Percentiles rank a stretch among this genome's conserved stretches.
phyloP scores from a whole-genome alignment of 2,329 filamentous ascomycete genomes.

The Cladosporium sphaerospermum region DNA sequence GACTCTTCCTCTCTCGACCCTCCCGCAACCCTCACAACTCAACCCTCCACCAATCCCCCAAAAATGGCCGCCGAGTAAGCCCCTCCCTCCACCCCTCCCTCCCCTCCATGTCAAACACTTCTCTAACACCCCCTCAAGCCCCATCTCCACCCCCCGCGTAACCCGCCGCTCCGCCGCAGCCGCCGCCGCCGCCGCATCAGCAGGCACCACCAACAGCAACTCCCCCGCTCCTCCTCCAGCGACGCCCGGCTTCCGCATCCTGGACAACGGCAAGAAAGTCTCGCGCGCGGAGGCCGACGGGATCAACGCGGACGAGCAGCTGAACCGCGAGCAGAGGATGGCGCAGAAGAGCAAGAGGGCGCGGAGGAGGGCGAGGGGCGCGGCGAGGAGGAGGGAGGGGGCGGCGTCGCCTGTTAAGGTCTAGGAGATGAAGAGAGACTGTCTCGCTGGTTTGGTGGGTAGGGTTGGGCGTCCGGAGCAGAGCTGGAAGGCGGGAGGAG shows the following conservation, averaged over 20 bases:
- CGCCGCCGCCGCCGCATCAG: not conserved
- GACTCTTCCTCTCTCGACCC: no score
- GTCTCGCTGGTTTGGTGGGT: not conserved
- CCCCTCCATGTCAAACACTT: no score
- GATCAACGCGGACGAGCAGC: constrained; percentile 7
- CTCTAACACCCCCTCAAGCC: no score
- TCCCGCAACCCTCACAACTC: no score
- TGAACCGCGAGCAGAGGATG: constrained; percentile 3
- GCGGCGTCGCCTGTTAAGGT: not conserved
- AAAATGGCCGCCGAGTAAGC: no score
- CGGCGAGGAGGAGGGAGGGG: constrained; percentile 1
- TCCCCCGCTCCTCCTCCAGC: not conserved
- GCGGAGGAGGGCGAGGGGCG: constrained; percentile 1
- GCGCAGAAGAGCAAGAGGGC: constrained; percentile 8
- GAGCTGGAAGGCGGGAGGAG: no score
- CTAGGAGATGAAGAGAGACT: not conserved
- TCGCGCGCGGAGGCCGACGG: constrained; percentile 4
- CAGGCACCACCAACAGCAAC: not conserved
- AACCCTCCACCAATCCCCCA: no score
- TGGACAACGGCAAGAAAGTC: constrained; percentile 5
- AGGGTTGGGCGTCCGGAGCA: no score
- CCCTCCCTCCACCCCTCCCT: no score
- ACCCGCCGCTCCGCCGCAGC: constrained; percentile 8
- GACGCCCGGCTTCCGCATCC: constrained; percentile 4
- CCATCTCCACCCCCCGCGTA: not conserved